phyloP scores from a whole-genome alignment of 495 filamentous ascomycete species.

The Cercophora samala region DNA sequence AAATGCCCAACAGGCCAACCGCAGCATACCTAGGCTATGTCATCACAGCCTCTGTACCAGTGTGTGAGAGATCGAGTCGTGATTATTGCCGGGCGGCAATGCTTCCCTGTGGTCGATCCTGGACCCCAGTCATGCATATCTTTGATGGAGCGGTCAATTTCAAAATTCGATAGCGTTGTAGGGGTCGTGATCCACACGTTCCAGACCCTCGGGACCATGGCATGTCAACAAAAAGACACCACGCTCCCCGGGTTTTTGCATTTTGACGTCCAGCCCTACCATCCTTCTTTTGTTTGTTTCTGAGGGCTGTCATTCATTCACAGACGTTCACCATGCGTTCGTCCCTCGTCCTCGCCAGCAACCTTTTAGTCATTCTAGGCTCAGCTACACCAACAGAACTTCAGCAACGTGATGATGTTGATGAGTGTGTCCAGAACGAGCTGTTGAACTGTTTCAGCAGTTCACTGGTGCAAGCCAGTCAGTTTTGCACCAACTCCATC shows the following conservation, averaged over 20 bases:
- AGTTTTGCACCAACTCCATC: conserved; percentile 5
- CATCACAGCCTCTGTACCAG: too few relatives aligned
- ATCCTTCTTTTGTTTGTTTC: background rate
- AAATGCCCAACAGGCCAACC: too few relatives aligned
- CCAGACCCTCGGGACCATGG: background rate
- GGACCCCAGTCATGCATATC: background rate
- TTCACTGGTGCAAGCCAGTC: conserved; percentile 10
- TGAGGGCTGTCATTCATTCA: background rate
- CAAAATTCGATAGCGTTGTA: background rate
- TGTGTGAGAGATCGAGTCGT: too few relatives aligned
- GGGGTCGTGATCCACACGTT: background rate
- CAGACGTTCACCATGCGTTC: background rate
- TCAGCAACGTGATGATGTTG: background rate
- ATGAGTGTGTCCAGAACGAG: background rate
- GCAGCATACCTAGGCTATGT: too few relatives aligned
- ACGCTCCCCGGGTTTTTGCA: background rate
- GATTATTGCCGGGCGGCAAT: background rate
- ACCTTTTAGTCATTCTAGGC: background rate
- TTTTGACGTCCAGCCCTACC: background rate
- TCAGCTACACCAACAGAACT: background rate
- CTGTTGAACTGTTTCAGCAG: conserved; percentile 2
- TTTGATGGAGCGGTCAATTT: background rate
- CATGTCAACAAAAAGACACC: background rate
- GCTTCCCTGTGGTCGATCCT: too few relatives aligned
- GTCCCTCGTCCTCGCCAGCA: background rate